These are phyloP conservation scores for Claviceps sp. DNA, from an alignment of 2,329 filamentous ascomycete genomes.

Conservation along the genomic window DNA sequence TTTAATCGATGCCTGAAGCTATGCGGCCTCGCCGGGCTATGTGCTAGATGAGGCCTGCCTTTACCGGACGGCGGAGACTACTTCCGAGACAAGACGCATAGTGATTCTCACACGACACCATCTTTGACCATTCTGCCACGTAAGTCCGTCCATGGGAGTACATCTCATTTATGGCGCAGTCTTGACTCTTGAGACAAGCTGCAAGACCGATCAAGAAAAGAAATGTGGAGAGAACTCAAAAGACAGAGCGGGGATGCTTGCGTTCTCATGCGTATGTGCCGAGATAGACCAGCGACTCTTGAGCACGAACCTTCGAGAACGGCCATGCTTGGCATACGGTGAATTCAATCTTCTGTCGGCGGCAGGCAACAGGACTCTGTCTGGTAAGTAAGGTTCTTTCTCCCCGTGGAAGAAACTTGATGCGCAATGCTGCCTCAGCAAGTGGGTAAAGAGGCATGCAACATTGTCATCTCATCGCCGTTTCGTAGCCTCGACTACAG, in stretches of 20 bases:
- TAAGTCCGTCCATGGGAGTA: background rate
- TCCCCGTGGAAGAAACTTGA: background rate
- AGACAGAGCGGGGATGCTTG: background rate
- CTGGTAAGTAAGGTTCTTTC: background rate
- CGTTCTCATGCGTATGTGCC: background rate
- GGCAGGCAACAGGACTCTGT: background rate
- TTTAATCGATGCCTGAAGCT: background rate
- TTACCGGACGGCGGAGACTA: no score
- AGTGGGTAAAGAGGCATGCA: background rate
- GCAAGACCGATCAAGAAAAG: background rate
- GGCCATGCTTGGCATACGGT: background rate
- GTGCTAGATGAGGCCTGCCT: background rate
- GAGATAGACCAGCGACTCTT: background rate
- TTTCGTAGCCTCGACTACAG: background rate
- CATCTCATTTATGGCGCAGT: background rate
- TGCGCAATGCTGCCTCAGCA: background rate
- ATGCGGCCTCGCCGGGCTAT: background rate
- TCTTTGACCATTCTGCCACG: background rate
- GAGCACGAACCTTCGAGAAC: background rate
- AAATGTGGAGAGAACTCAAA: background rate
- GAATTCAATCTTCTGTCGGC: background rate
- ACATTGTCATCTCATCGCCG: background rate
- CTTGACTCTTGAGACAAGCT: background rate
- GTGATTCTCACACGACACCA: background rate
- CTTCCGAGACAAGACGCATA: no score